Percentiles rank a stretch among this genome's conserved stretches.
These are phyloP conservation scores for Phytopythium delawarense DNA, from an alignment of 352 stramenopile genomes.

Conservation along the genomic window DNA sequence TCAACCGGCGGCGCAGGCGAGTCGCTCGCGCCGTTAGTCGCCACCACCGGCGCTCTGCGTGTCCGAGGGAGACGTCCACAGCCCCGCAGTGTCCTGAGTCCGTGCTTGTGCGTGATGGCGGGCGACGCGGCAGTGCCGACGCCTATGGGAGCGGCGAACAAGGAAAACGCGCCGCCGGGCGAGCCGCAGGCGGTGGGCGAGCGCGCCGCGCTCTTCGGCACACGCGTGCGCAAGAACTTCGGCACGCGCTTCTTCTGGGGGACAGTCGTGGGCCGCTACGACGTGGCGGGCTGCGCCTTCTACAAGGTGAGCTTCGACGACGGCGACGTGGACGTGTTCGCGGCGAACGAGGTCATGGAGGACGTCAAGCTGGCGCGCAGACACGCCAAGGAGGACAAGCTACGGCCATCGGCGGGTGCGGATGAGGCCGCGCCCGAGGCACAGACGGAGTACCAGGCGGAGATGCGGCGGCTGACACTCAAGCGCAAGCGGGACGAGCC, in stretches of 20 bases:
- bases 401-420: neutral
- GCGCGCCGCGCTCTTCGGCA: conserved; percentile 20
- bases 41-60: too few relatives aligned
- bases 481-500: conserved; percentile 42
- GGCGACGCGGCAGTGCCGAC: neutral
- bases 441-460: conserved; percentile 15
- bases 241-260: conserved; percentile 66
- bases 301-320: conserved; percentile 85
- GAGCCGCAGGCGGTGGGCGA: neutral
- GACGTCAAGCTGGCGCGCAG: conserved; percentile 36
- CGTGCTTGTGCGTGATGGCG: neutral
- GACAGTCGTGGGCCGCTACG: conserved; percentile 50
- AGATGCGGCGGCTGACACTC: conserved; percentile 25
- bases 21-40: neutral
- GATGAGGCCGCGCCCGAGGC: neutral
- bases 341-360: conserved; percentile 40
- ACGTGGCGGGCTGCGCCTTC: conserved; percentile 42
- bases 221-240: conserved; percentile 68
- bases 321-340: conserved; percentile 73
- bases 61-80: too few relatives aligned
- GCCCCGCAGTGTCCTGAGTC: neutral
- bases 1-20: neutral
- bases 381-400: conserved; percentile 22
- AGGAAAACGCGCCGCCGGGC: conserved; percentile 1
- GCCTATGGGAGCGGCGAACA: neutral